Conservation (phyloP, 106 monocot genomes). For the Chionographis japonica region DNA sequence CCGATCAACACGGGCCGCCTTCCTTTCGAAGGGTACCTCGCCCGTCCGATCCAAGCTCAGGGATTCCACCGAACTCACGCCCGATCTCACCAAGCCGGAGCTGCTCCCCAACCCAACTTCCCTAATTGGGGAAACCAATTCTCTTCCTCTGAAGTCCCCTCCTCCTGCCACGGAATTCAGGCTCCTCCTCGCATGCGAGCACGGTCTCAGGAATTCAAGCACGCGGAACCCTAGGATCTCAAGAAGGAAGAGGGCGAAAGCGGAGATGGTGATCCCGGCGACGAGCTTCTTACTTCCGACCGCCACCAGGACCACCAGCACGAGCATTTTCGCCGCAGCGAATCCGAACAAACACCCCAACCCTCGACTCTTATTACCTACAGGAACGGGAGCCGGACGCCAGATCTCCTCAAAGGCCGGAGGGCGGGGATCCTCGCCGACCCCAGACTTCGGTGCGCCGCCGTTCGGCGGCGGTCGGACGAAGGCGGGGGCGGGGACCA, state of each 20-base stretch:
- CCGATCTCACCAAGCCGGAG: not conserved
- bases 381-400: not conserved
- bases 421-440: not conserved
- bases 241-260: constrained; percentile 11
- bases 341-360: not conserved
- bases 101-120: not conserved
- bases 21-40: constrained; percentile 1
- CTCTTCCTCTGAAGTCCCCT: constrained; percentile 3
- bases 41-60: not conserved
- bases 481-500: not conserved
- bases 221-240: constrained; percentile 2
- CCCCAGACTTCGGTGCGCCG: not conserved
- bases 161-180: constrained; percentile 6
- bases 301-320: constrained; percentile 7
- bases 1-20: not conserved
- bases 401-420: not conserved
- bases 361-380: not conserved
- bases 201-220: constrained; percentile 1
- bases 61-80: not conserved
- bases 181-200: not conserved
- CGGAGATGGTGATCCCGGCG: constrained; percentile 14
- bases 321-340: not conserved
- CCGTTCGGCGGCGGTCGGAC: not conserved
- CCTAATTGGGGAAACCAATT: constrained; percentile 12
- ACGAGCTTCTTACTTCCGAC: constrained; percentile 21